Base-by-base conservation (phyloP, 805 yeast genomes). In the Metschnikowia henanensis region DNA sequence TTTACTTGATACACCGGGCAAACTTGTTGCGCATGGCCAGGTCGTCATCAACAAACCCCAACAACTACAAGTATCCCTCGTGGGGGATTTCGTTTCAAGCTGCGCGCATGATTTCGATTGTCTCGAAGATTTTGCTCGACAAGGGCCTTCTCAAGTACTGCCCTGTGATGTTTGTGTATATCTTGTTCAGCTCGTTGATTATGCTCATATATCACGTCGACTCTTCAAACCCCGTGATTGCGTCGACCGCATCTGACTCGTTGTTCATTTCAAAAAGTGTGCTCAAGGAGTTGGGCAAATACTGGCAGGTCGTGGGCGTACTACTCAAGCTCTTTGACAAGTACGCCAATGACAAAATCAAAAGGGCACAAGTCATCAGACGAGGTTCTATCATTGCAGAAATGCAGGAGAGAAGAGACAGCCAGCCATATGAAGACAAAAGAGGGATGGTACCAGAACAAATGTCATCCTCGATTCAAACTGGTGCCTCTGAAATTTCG, bases 21-120 rank as follows among this genome's bases (percentile, higher is more conserved):
- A 83, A 84, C 55, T 77, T 84, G 56, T 64, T 77, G 28, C 66
- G 76, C 45, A 72, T 71, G 76, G 76, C 76, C 16, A 56, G 65
- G 43, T 63, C 71, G 19, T 61, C 65, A 9, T 63, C 72, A 2
- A 62, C 72, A 1, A 62, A 63, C 41, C 73, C 74, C 13, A 65
- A 61, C 50, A 73, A 69, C 56, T 73, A 64, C 64, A 71, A 59
- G 52, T 81, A 80, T 58, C 87, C 88, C 5, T 78, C 85, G n/a
- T 81, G 87, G 84, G 87, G 90, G 8, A 83, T 85, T 45, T 85
- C 89, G 2, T 85, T 84, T 70, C 88, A 84, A 61, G 87, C 91
- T 1, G 89, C 94, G 1, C 79, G 87, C 55, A 81, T 84, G 80
- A 80, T 86, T 49, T 76, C 86, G 5, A 70, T 77, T 33, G 81